Percentiles rank a stretch among this genome's conserved stretches.
phyloP scores from a whole-genome alignment of 306 rosid species.

The Vigna hirtella region DNA sequence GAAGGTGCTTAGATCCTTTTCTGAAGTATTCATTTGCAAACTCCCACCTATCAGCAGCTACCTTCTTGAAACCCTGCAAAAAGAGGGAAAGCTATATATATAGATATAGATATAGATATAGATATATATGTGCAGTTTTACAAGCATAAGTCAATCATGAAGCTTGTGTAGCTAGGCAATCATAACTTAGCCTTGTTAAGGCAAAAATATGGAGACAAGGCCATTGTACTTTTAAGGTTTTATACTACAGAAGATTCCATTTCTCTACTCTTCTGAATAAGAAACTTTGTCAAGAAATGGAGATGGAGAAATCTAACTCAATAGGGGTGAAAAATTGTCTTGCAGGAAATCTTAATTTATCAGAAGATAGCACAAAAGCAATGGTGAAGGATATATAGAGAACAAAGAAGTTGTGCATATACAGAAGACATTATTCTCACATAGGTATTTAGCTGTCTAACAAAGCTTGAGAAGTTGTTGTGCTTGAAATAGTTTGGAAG shows the following conservation, averaged over 20 bases:
- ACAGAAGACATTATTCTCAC: slow-evolving; percentile 43
- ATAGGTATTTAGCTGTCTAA: slow-evolving; percentile 83
- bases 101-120: too few relatives aligned
- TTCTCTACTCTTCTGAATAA: background rate
- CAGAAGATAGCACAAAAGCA: background rate
- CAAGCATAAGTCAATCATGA: slow-evolving; percentile 23
- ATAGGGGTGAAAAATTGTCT: background rate
- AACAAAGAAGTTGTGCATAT: background rate
- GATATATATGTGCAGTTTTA: slow-evolving; percentile 3
- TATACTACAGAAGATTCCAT: slow-evolving; percentile 13
- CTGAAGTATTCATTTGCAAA: slow-evolving; percentile 80
- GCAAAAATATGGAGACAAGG: slow-evolving; percentile 7
- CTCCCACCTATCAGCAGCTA: slow-evolving; percentile 87
- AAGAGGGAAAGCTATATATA: background rate
- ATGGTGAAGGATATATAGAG: background rate
- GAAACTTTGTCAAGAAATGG: background rate
- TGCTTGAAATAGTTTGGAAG: slow-evolving; percentile 89
- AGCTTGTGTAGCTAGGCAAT: slow-evolving; percentile 6
- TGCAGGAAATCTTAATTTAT: background rate
- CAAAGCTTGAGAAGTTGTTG: slow-evolving; percentile 92
- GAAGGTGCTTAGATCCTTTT: slow-evolving; percentile 69
- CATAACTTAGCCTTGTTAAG: slow-evolving; percentile 7
- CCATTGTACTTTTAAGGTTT: background rate
- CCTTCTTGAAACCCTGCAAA: slow-evolving; percentile 79
- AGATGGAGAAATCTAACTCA: slow-evolving; percentile 12